These are phyloP conservation scores for Rhynchospora tenuis DNA, from an alignment of 176 grass and related monocot genomes.

Conservation along the genomic window DNA sequence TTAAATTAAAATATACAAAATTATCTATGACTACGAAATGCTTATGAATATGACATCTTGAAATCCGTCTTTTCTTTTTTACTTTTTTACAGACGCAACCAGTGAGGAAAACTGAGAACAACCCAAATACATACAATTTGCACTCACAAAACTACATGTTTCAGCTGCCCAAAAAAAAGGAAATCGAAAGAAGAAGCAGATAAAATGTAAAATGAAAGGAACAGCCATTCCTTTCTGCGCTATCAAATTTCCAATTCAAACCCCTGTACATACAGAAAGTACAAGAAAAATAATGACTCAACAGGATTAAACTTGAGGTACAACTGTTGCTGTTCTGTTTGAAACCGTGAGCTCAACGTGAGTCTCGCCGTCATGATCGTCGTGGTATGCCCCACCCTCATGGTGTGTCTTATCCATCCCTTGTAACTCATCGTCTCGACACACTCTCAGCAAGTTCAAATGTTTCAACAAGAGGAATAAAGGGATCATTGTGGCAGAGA, in stretches of 20 bases:
- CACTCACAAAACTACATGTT: neutral
- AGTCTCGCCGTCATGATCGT: neutral
- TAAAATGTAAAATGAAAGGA: neutral
- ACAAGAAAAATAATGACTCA: neutral
- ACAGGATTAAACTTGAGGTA: neutral
- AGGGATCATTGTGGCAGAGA: slow-evolving; percentile 32
- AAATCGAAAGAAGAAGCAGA: neutral
- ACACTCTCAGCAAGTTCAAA: slow-evolving; percentile 25
- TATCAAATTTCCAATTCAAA: neutral
- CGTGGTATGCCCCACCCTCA: slow-evolving; percentile 23
- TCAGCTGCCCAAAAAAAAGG: neutral
- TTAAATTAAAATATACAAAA: neutral
- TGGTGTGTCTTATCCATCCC: slow-evolving; percentile 35
- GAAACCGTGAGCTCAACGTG: neutral
- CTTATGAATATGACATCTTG: neutral
- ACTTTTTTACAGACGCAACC: neutral
- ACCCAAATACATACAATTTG: neutral
- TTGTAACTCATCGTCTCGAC: neutral
- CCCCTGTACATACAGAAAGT: neutral
- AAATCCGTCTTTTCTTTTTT: neutral
- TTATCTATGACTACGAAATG: neutral
- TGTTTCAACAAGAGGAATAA: slow-evolving; percentile 22
- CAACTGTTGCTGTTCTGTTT: neutral
- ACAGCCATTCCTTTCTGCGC: neutral
- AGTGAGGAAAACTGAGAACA: neutral